Evolutionary conservation across 2,329 filamentous ascomycete genomes (phyloP).

Genomic region (Cladosporium sp.): DNA sequence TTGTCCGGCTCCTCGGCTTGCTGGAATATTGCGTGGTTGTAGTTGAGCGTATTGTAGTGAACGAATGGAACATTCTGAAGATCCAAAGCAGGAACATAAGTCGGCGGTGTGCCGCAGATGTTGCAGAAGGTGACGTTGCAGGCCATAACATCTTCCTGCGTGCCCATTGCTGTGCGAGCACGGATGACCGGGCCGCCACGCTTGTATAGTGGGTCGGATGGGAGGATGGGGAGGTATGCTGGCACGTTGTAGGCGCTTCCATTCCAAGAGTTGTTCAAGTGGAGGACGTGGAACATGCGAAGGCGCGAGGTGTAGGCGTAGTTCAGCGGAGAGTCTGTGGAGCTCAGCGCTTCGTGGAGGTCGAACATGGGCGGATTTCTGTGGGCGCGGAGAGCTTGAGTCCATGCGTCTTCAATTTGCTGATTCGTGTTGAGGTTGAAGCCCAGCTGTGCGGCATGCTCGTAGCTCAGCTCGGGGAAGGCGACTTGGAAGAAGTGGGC

Average conservation of each 20-base stretch:
- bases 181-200: neutral
- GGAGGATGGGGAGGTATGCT: neutral
- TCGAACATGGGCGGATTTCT: neutral
- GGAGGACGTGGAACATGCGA: neutral
- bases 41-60: neutral
- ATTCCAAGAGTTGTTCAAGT: neutral
- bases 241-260: neutral
- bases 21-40: no score
- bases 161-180: no score
- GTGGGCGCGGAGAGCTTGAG: neutral
- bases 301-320: neutral
- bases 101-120: neutral
- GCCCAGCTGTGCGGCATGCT: neutral
- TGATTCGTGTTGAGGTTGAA: neutral
- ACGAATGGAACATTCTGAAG: neutral
- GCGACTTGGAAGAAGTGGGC: neutral
- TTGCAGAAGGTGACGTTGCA: neutral
- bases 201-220: neutral
- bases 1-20: no score
- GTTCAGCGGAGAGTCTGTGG: neutral
- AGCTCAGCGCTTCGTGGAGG: neutral
- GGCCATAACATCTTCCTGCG: neutral
- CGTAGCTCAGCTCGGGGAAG: neutral
- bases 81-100: neutral
- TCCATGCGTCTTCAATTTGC: neutral